phyloP scores from a whole-genome alignment of 1,284 basidiomycete species.

The Golubevia pallescens region DNA sequence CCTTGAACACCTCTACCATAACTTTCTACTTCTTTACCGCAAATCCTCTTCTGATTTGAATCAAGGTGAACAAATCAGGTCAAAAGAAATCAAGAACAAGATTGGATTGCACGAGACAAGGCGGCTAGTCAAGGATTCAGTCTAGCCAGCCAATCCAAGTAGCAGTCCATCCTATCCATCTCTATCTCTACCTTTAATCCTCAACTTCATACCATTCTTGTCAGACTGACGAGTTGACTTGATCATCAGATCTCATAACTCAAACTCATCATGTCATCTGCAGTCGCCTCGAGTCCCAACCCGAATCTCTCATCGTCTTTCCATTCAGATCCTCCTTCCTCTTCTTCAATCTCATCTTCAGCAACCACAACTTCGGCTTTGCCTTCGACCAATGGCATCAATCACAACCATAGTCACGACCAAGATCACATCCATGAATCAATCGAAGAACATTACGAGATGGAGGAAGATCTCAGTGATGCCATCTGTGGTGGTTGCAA shows the following conservation, averaged over 20 bases:
- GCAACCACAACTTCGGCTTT: slow-evolving; percentile 1
- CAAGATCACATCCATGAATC: neutral
- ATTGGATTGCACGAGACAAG: too few species aligned
- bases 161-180: neutral
- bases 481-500: slow-evolving; percentile 50
- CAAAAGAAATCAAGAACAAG: too few species aligned
- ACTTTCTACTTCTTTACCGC: too few species aligned
- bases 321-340: neutral
- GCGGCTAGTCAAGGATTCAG: too few species aligned
- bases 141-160: neutral
- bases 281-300: neutral
- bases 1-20: too few species aligned
- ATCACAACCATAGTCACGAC: neutral
- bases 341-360: neutral
- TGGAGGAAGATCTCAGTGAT: slow-evolving; percentile 31
- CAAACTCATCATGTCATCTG: neutral
- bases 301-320: neutral
- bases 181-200: neutral
- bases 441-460: too few species aligned
- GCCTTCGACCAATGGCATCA: neutral
- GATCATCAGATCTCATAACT: neutral
- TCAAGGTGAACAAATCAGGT: too few species aligned
- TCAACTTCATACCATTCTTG: neutral
- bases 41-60: too few species aligned
- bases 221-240: neutral